Percentiles rank a stretch among this genome's conserved stretches.
phyloP scores from a whole-genome alignment of 306 rosid species.

The Mimosa bimucronata region DNA sequence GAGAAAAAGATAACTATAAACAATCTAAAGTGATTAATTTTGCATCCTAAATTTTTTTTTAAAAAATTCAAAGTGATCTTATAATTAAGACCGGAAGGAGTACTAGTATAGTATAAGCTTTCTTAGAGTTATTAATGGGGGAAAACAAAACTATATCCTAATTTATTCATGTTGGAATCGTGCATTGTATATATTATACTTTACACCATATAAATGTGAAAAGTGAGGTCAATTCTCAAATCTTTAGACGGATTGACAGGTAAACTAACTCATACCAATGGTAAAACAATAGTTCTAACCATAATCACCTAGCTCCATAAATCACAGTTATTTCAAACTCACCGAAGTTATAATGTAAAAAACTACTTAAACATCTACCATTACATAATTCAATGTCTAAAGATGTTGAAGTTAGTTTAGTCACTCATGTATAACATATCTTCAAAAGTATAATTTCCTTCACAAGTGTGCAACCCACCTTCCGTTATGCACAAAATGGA shows the following conservation, averaged over 20 bases:
- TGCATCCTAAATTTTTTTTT: no score
- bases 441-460: no score
- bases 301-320: not conserved
- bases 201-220: not conserved
- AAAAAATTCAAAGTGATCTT: no score
- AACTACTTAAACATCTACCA: not conserved
- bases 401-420: no score
- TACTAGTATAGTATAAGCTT: no score
- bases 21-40: no score
- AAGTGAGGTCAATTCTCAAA: not conserved
- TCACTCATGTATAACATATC: no score
- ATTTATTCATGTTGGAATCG: not conserved
- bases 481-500: no score
- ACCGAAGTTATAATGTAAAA: not conserved
- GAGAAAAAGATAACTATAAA: no score
- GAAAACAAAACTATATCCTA: not conserved
- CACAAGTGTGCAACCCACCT: no score
- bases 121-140: not conserved
- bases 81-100: no score
- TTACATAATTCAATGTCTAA: no score
- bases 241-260: not conserved
- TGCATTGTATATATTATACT: not conserved
- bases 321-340: not conserved
- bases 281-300: not conserved
- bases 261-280: not conserved